These are phyloP conservation scores for Eucalyptus polyanthemos DNA, from an alignment of 345 rosid species.

Conservation along the genomic window DNA sequence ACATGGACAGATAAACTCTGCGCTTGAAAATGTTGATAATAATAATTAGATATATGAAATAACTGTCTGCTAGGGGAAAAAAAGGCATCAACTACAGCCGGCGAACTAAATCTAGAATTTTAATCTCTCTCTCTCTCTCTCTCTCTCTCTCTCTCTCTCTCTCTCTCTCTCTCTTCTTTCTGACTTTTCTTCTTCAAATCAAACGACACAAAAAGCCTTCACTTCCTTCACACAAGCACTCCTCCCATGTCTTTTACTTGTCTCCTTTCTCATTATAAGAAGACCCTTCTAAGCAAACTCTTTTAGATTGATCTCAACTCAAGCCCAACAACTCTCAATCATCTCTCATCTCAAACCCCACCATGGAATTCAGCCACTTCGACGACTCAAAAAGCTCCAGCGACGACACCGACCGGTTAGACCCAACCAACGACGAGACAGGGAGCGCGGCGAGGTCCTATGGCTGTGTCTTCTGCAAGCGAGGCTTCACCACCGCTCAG, in stretches of 20 bases:
- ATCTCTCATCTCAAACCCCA: background rate
- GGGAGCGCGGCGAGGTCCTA: conserved; percentile 31
- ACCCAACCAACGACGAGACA: conserved; percentile 1
- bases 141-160: background rate
- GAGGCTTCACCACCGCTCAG: conserved; percentile 94
- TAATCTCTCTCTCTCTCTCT: background rate
- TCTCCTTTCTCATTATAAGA: conserved; percentile 4
- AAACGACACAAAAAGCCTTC: background rate
- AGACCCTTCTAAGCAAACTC: background rate
- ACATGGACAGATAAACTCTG: background rate
- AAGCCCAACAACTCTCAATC: background rate
- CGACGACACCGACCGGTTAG: conserved; percentile 14
- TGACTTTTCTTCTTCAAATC: conserved; percentile 9
- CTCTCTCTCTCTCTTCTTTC: background rate
- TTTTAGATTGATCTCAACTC: background rate
- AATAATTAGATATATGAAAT: background rate
- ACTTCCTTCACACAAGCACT: background rate
- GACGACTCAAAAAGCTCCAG: conserved; percentile 23
- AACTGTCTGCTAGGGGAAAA: background rate
- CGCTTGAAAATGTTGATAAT: background rate
- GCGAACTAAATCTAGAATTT: background rate
- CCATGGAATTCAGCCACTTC: conserved; percentile 16
- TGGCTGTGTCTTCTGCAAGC: conserved; percentile 74
- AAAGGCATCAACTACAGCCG: background rate
- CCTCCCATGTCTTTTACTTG: conserved; percentile 13